Evolutionary conservation across 108 stramenopile species (phyloP), one percentile per base, ranked within the genome.

Genomic region (Epipyxis sp.): DNA sequence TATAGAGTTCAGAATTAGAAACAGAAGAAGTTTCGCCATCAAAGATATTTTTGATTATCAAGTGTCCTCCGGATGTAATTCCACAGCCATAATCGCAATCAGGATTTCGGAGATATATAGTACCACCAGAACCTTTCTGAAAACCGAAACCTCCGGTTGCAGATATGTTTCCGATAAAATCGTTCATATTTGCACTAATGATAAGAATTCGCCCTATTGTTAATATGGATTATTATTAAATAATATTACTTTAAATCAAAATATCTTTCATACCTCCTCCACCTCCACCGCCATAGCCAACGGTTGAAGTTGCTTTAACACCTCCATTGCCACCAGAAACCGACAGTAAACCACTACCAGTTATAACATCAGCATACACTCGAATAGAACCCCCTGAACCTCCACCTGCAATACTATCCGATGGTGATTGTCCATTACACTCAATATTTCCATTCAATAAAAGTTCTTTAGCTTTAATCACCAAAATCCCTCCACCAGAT

Each of bases 201-300:
- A 50, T 50, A 20, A 20, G 20, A 50, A 50, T 50, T 13, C 46
- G 46, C n/a, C n/a, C n/a, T n/a, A n/a, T n/a, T n/a, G n/a, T n/a
- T n/a, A n/a, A n/a, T n/a, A n/a, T n/a, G n/a, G n/a, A n/a, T n/a
- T n/a, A n/a, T n/a, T n/a, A n/a, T n/a, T 57, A n/a, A 57, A n/a
- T 57, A n/a, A n/a, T n/a, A n/a, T 57, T 57, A n/a, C n/a, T n/a
- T n/a, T n/a, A n/a, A n/a, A n/a, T n/a, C n/a, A 57, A n/a, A 57
- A n/a, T n/a, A 57, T n/a, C 25, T 57, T n/a, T 57, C 25, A n/a
- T n/a, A 39, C 65, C 65, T 43, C 65, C 65, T 67, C 65, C 65
- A 13, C 65, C 65, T 13, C 65, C 65, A 39, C 65, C 65, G 20
- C 65, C 65, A 13, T 67, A 20, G 41, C 41, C 37, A 67, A 13